A percentile compares a stretch with the other conserved stretches of the same genome.
These are phyloP conservation scores for Linum usitatissimum DNA, from an alignment of 345 rosid genomes.

Conservation along the genomic window DNA sequence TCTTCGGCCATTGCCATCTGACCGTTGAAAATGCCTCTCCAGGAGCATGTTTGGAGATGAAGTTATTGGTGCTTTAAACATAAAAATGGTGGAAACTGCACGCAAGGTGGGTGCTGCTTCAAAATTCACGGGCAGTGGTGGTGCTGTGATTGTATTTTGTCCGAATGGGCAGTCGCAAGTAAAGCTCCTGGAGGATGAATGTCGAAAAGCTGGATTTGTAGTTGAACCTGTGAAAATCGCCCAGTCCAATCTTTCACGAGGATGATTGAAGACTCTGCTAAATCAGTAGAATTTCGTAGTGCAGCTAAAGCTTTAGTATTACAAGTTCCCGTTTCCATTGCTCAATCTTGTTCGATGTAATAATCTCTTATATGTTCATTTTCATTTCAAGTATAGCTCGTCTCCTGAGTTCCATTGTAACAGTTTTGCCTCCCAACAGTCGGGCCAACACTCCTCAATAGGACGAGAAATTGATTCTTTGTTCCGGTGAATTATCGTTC, in stretches of 20 bases:
- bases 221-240: conserved; percentile 47
- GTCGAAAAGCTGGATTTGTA: conserved; percentile 54
- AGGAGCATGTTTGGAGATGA: conserved; percentile 89
- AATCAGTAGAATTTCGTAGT: not conserved
- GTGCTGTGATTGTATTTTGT: conserved; percentile 84
- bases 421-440: too few species aligned
- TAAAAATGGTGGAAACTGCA: conserved; percentile 87
- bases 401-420: too few species aligned
- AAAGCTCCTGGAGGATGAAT: conserved; percentile 56
- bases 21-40: not conserved
- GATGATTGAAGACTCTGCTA: conserved; percentile 32
- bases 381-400: too few species aligned
- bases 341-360: too few species aligned
- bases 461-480: too few species aligned
- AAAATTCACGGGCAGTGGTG: conserved; percentile 92
- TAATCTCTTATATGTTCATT: too few species aligned
- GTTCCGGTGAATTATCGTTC: too few species aligned
- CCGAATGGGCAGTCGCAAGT: conserved; percentile 58
- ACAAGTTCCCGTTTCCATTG: too few species aligned
- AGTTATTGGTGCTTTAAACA: conserved; percentile 54
- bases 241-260: conserved; percentile 37
- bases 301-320: not conserved
- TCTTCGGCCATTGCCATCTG: too few species aligned
- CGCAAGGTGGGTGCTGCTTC: conserved; percentile 67
- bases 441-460: too few species aligned